These are phyloP conservation scores for Sporothrix variecibatus DNA, from an alignment of 2,329 filamentous ascomycete genomes.

Conservation along the genomic window DNA sequence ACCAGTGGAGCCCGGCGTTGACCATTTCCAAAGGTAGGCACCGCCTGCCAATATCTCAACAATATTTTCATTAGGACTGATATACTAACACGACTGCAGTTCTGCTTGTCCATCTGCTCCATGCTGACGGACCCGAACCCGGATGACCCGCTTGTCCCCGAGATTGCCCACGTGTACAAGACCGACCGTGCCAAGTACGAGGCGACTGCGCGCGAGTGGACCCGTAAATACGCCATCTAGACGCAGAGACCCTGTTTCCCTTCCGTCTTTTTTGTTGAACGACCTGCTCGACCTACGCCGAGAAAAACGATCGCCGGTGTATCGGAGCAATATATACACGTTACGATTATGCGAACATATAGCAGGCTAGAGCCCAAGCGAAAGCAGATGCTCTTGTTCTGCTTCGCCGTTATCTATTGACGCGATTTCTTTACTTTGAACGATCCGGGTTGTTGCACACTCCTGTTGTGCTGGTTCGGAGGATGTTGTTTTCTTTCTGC, in stretches of 20 bases:
- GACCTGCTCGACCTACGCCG: background rate
- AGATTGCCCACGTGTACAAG: slow-evolving; percentile 99
- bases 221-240: slow-evolving; percentile 96
- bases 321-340: background rate
- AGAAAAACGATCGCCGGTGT: background rate
- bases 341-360: background rate
- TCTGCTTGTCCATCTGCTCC: slow-evolving; percentile 97
- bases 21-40: slow-evolving; percentile 93
- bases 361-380: background rate
- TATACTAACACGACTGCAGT: slow-evolving; percentile 55
- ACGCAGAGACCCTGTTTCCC: background rate
- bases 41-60: no score
- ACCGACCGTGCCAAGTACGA: slow-evolving; percentile 95
- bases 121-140: slow-evolving; percentile 99
- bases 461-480: background rate
- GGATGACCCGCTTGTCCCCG: slow-evolving; percentile 95
- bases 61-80: background rate
- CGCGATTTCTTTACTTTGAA: background rate
- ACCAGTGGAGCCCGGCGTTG: slow-evolving; percentile 98
- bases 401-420: background rate
- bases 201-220: slow-evolving; percentile 96
- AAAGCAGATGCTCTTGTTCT: background rate
- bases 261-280: background rate
- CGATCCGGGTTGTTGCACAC: background rate
- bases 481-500: background rate